Conservation (phyloP, 2,329 filamentous ascomycete genomes). For the Colletotrichum salicis region DNA sequence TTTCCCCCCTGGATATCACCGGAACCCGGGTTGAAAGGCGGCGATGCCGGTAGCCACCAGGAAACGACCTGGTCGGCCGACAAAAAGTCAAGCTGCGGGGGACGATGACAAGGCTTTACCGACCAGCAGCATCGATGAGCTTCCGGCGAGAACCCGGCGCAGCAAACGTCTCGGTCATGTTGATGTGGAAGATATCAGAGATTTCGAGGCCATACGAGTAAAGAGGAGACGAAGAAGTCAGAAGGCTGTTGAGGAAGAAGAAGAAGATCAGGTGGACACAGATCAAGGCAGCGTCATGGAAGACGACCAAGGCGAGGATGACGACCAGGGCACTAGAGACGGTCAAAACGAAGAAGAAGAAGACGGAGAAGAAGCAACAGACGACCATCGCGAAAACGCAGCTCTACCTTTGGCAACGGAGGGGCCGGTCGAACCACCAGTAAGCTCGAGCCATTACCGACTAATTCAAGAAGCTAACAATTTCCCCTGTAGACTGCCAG, state of each 20-base stretch:
- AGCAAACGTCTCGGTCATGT: slow-evolving; percentile 16
- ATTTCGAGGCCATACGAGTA: neutral
- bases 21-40: neutral
- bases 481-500: neutral
- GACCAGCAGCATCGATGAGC: neutral
- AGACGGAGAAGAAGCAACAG: neutral
- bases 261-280: neutral
- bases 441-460: neutral
- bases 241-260: neutral
- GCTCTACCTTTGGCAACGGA: neutral
- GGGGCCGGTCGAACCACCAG: neutral
- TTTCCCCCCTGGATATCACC: neutral
- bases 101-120: neutral
- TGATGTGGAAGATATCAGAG: neutral
- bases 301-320: neutral
- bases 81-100: neutral
- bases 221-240: neutral
- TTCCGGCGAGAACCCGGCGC: neutral
- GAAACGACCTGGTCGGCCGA: neutral
- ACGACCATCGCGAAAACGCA: neutral
- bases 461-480: neutral
- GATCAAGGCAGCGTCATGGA: neutral
- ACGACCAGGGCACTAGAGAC: neutral
- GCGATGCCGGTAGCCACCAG: neutral
- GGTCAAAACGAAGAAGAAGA: neutral